These are phyloP conservation scores for Linnemannia zychae DNA, from an alignment of 192 early-diverging fungal genomes.

Conservation along the genomic window DNA sequence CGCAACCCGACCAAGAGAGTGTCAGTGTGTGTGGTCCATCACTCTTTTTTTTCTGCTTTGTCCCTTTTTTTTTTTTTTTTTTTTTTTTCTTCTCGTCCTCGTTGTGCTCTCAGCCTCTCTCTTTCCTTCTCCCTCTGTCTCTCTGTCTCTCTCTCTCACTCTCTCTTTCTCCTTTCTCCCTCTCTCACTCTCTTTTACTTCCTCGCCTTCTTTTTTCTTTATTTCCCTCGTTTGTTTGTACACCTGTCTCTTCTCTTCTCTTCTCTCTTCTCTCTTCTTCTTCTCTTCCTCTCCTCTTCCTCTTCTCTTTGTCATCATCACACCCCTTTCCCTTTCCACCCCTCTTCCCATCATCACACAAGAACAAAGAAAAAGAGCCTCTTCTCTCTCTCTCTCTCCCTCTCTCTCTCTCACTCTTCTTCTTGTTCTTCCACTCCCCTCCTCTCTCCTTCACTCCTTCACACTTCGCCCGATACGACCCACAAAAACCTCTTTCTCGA, in stretches of 20 bases:
- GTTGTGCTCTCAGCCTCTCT: neutral
- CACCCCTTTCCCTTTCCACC: neutral
- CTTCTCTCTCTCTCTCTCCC: neutral
- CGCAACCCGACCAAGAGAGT: too few relatives aligned
- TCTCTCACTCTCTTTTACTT: neutral
- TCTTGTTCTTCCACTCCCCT: neutral
- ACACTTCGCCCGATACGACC: slow-evolving; percentile 1
- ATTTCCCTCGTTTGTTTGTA: too few relatives aligned
- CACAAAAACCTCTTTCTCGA: neutral
- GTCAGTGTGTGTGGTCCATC: neutral
- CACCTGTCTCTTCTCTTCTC: neutral
- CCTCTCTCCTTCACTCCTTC: neutral
- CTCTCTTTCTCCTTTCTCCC: neutral
- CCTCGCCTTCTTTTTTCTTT: neutral
- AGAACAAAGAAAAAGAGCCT: neutral
- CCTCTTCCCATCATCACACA: neutral
- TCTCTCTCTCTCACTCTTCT: neutral
- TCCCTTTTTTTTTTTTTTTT: neutral
- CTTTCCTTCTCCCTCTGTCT: neutral
- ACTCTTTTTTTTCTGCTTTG: neutral
- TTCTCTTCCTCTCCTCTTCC: neutral
- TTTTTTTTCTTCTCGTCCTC: neutral
- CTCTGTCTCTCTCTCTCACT: too few relatives aligned
- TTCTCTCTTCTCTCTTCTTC: neutral
- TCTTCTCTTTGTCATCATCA: too few relatives aligned